These are phyloP conservation scores for Metschnikowia lachancei DNA, from an alignment of 805 yeast species.

Conservation along the genomic window DNA sequence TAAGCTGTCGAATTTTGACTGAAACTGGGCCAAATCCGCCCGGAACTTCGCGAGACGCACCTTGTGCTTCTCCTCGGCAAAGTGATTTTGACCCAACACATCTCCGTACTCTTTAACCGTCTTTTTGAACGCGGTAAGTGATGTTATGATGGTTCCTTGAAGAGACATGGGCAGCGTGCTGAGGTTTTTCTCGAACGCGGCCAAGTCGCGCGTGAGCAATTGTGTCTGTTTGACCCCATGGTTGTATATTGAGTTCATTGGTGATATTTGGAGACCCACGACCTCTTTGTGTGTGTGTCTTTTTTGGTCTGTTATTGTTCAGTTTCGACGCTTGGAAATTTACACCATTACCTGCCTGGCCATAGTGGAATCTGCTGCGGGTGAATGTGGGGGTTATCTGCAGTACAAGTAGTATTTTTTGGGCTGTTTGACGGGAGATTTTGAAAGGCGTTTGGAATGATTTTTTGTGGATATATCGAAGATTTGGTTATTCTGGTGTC, in stretches of 20 bases:
- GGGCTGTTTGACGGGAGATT: too few relatives aligned
- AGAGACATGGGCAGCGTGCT: constrained; percentile 70
- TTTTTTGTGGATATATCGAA: too few relatives aligned
- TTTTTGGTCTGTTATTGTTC: too few relatives aligned
- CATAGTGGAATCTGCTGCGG: too few relatives aligned
- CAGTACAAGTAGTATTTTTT: too few relatives aligned
- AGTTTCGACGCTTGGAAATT: too few relatives aligned
- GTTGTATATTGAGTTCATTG: constrained; percentile 77
- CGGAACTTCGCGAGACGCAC: constrained; percentile 57
- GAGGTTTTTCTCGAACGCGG: constrained; percentile 61
- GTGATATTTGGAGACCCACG: too few relatives aligned
- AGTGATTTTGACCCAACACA: constrained; percentile 56
- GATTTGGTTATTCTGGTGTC: too few relatives aligned
- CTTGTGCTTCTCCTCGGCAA: constrained; percentile 50
- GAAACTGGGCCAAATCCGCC: constrained; percentile 44
- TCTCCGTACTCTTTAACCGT: constrained; percentile 69
- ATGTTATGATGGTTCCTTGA: constrained; percentile 76
- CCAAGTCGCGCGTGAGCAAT: constrained; percentile 65
- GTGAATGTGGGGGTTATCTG: too few relatives aligned
- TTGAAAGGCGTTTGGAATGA: too few relatives aligned
- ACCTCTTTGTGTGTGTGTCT: too few relatives aligned
- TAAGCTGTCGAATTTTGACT: constrained; percentile 51
- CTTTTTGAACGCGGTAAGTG: constrained; percentile 69
- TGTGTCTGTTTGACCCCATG: constrained; percentile 87
- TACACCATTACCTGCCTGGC: too few relatives aligned